A percentile compares a stretch with the other conserved stretches of the same genome.
Evolutionary conservation across 495 filamentous ascomycete species (phyloP).

Genomic region (Hypoxylon fuscum): DNA sequence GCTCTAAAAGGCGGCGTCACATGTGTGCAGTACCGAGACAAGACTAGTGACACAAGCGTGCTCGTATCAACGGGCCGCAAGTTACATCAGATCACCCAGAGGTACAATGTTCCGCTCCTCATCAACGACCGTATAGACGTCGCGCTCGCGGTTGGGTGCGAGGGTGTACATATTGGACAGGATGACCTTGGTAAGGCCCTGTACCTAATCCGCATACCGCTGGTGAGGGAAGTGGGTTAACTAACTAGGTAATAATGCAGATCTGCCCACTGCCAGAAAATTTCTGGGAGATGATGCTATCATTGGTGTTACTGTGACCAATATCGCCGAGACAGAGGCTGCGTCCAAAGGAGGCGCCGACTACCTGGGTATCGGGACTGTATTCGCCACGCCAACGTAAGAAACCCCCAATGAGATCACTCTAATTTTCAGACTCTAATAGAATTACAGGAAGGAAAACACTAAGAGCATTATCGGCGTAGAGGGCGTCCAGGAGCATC

Average conservation of each 20-base stretch:
- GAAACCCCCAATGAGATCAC: slow-evolving; percentile 11
- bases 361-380: slow-evolving; percentile 88
- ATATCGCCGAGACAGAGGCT: slow-evolving; percentile 69
- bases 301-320: slow-evolving; percentile 75
- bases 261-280: slow-evolving; percentile 69
- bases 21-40: slow-evolving; percentile 90
- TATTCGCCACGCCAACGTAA: slow-evolving; percentile 85
- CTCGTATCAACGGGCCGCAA: slow-evolving; percentile 74
- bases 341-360: slow-evolving; percentile 79
- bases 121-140: slow-evolving; percentile 98
- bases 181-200: slow-evolving; percentile 80
- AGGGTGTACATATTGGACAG: slow-evolving; percentile 94
- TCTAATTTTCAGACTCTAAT: slow-evolving; percentile 8
- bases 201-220: neutral
- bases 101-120: slow-evolving; percentile 78
- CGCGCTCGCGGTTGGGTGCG: slow-evolving; percentile 82
- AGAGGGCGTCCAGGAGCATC: slow-evolving; percentile 75
- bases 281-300: slow-evolving; percentile 75
- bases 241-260: slow-evolving; percentile 43
- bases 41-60: slow-evolving; percentile 77
- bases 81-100: slow-evolving; percentile 73
- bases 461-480: slow-evolving; percentile 85
- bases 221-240: neutral
- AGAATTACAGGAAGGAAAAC: slow-evolving; percentile 66
- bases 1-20: slow-evolving; percentile 85